phyloP scores from a whole-genome alignment of 2,329 filamentous ascomycete species.

The Didymella lethalis region DNA sequence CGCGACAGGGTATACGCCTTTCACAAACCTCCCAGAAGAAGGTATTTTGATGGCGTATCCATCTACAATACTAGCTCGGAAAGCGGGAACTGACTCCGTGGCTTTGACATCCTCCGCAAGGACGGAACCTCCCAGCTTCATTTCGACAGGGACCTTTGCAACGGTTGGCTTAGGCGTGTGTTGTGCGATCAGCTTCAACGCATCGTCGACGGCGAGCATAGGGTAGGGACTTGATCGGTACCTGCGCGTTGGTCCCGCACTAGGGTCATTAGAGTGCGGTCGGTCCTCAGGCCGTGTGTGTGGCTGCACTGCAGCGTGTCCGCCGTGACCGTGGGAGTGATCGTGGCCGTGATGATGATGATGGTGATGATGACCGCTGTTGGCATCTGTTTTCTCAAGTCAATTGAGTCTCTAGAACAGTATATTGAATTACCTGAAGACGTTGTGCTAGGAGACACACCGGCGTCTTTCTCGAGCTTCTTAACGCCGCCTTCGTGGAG shows the following conservation, averaged over 20 bases:
- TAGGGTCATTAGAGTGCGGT: constrained; percentile 66
- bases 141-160: constrained; percentile 67
- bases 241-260: constrained; percentile 69
- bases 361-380: constrained; percentile 46
- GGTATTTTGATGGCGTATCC: constrained; percentile 74
- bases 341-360: constrained; percentile 62
- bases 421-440: constrained; percentile 26
- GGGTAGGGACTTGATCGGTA: constrained; percentile 89
- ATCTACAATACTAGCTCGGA: constrained; percentile 94
- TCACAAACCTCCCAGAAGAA: constrained; percentile 59
- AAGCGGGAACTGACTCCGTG: constrained; percentile 85
- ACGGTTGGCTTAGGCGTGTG: constrained; percentile 72
- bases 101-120: constrained; percentile 85
- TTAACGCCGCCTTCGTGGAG: constrained; percentile 83
- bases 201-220: constrained; percentile 87
- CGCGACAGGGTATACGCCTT: constrained; percentile 84
- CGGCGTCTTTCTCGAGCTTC: constrained; percentile 84
- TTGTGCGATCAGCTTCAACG: constrained; percentile 74
- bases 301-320: constrained; percentile 63
- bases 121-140: constrained; percentile 74
- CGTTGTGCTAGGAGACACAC: constrained; percentile 48
- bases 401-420: too few species aligned
- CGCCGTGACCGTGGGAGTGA: constrained; percentile 68
- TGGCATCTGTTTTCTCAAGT: constrained; percentile 28
- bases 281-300: constrained; percentile 73